Evolutionary conservation across 257 asterid species (phyloP).

Genomic region (Fraxinus cuspidata): DNA sequence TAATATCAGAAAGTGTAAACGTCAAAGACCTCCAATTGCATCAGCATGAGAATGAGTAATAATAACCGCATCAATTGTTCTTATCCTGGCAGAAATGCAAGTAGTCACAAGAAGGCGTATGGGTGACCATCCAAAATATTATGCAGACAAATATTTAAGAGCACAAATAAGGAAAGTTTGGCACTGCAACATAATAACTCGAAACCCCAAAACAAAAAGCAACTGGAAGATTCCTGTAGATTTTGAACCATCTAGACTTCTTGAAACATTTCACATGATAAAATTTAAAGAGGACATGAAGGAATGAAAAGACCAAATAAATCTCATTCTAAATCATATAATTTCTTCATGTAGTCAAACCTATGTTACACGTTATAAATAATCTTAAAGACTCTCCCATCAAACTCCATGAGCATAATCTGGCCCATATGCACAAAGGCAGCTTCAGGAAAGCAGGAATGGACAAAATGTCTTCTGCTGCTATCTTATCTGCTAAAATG

Average conservation of each 20-base stretch:
- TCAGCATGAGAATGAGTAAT: slow-evolving; percentile 99
- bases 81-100: slow-evolving; percentile 83
- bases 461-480: no score
- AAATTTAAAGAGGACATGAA: neutral
- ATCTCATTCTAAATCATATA: neutral
- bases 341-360: slow-evolving; percentile 1
- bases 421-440: neutral
- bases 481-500: no score
- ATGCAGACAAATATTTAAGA: slow-evolving; percentile 15
- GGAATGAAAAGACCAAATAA: slow-evolving; percentile 10
- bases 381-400: neutral
- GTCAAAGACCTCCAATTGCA: slow-evolving; percentile 98
- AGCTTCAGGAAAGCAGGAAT: no score
- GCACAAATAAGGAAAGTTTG: neutral
- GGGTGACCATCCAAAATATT: slow-evolving; percentile 28
- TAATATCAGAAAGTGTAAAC: slow-evolving; percentile 35
- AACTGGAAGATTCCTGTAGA: neutral
- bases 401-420: neutral
- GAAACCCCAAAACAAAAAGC: slow-evolving; percentile 6
- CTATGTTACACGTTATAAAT: neutral
- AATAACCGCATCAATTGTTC: slow-evolving; percentile 92
- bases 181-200: neutral
- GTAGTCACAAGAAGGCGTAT: slow-evolving; percentile 48
- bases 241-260: neutral
- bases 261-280: neutral